Base-by-base conservation (phyloP, 2,329 filamentous ascomycete species). In the Neopestalotiopsis sp. region DNA sequence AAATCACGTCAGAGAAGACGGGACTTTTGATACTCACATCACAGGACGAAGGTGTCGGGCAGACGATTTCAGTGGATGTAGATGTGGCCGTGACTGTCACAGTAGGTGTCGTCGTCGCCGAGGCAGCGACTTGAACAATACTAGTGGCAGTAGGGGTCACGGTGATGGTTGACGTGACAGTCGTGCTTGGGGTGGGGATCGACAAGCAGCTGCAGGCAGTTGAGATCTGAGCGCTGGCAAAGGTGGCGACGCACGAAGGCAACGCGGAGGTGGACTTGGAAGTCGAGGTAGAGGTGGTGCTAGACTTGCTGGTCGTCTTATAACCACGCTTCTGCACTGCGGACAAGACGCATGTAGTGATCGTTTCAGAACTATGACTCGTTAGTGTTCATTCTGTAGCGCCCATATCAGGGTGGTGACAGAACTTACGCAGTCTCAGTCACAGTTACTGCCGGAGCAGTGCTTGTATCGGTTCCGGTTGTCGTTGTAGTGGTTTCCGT, bases 161-260 rank as follows among this genome's bases (percentile, higher is more conserved):
- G 17, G 38, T 63, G 13, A 17, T 5, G 13, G 61, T 63, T 6
- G 5, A 17, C 6, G 30, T 38, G 20, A 38, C 14, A 7, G 30
- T 24, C 3, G 38, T 63, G 38, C 61, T 63, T 7, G 34, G 61
- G 5, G 61, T 63, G 32, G 61, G 28, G 38, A 63, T 42, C 6
- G 13, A 38, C 34, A 63, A 30, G 38, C 61, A 63, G 4, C 61
- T 38, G 38, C 61, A 63, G 12, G 61, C 61, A 13, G 61, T 63
- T 13, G 61, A 63, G 14, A 63, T 24, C 20, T 63, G 30, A 6
- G 30, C 30, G 38, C 61, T 63, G 3, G 30, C 61, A 13, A 63
- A 63, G 13, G 32, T 4, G 1, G 30, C 38, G 5, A 63, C 30
- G 20, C 13, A 14, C 1, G 61, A 14, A 7, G 61, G 61, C 14